Evolutionary conservation across 768 basidiomycete species (phyloP), one percentile per base, ranked within the genome.

Genomic region (Naganishia antarctica): DNA sequence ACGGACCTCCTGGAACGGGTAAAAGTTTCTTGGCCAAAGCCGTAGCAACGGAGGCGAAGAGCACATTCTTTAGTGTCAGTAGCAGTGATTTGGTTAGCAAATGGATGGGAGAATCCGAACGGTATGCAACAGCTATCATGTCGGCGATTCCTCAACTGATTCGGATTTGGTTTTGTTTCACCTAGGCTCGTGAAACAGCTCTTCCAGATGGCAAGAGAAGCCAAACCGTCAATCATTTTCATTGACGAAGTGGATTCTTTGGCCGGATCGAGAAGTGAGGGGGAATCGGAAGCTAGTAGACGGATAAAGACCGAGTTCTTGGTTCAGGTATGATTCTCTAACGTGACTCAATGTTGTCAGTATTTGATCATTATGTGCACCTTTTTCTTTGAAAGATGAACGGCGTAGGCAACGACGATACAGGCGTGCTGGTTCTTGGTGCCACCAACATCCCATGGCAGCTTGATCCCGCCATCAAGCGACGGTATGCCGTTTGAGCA

Each of bases 401-500:
- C 68, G 96, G 96, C 43, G 94, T 98, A 1, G 96, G 96, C 0
- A 91, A 97, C 73, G 96, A 99, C 65, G 93, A 96, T 77, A 89
- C 89, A 0, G 96, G 96, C 9, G 90, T 99, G 0, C 83, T 99
- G 21, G 92, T 98, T 9, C 83, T 99, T 23, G 96, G 93, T 31
- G 96, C 96, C 9, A 99, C 96, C 4, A 99, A 99, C 70, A 96
- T 98, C 59, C 96, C 96, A 2, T 98, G 94, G 94, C 90, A 92
- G 74, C 83, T 97, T 48, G 94, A 98, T 75, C 88, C 90, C 68
- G 94, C 94, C 46, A 97, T 97, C 80, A 98, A 97, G 78, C 87
- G 96, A 74, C 85, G 94, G 85, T 57, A 57, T 23, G 53, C 37
- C 3, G 3, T 53, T 41, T 34, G 34, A 21, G 16, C 43, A 32